These are phyloP conservation scores for Trebouxiophyceae sp. DNA, from an alignment of 163 green algal species.

Conservation along the genomic window DNA sequence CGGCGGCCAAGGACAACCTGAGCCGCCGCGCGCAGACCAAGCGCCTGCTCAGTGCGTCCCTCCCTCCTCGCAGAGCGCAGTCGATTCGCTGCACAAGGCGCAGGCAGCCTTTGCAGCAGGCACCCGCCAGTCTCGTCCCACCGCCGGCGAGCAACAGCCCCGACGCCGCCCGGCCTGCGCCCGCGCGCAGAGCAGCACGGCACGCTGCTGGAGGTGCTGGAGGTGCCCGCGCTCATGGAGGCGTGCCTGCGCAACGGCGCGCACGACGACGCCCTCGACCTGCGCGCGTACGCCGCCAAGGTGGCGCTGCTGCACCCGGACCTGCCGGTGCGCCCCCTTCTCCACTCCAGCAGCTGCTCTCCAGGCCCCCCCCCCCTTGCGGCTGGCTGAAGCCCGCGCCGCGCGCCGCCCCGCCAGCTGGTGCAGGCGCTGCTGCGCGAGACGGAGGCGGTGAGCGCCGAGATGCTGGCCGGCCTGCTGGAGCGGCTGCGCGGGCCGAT, in stretches of 20 bases:
- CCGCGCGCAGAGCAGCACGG: conserved; percentile 37
- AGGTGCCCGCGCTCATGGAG: conserved; percentile 94
- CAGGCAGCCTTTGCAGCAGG: background rate
- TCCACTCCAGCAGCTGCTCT: too few species aligned
- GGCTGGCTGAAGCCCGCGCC: too few species aligned
- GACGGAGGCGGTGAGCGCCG: conserved; percentile 29
- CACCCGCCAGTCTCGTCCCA: too few species aligned
- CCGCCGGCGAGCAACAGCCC: too few species aligned
- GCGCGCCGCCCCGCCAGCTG: too few species aligned
- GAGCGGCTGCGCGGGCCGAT: conserved; percentile 65
- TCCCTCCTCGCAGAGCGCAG: too few species aligned
- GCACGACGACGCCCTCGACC: conserved; percentile 97
- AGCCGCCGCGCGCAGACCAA: conserved; percentile 50
- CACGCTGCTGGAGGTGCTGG: conserved; percentile 81
- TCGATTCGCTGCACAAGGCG: too few species aligned
- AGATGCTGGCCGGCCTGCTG: conserved; percentile 84
- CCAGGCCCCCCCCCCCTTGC: conserved; percentile 29
- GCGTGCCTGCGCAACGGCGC: conserved; percentile 89
- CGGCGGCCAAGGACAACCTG: conserved; percentile 32
- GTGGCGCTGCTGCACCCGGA: conserved; percentile 53
- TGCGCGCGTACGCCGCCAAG: conserved; percentile 72
- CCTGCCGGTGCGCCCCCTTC: conserved; percentile 24
- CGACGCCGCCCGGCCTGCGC: too few species aligned
- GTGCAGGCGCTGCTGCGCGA: conserved; percentile 55
- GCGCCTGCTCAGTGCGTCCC: conserved; percentile 41